Evolutionary conservation across 441 rosid species (phyloP), one percentile per base, ranked within the genome.

Genomic region (Populus tomentosa): DNA sequence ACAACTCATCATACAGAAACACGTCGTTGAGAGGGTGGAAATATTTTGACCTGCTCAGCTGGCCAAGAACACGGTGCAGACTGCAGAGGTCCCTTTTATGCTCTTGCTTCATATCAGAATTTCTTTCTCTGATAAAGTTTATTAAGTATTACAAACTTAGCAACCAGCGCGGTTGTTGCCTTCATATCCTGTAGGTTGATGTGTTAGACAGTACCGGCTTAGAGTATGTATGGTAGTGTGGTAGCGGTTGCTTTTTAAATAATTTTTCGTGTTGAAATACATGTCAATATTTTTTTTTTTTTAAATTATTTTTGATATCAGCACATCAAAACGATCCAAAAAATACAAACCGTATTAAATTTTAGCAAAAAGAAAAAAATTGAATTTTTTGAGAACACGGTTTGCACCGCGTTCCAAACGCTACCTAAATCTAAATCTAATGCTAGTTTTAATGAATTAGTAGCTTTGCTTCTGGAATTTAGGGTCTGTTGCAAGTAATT

Each of bases 1-100:
- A 96, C 85, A 90, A 90, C 79, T 94, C 99, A 0, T 96, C 98
- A n/a, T 94, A 94, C 74, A 85, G 98, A 64, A 96, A 96, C 87
- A 89, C 98, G 24, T 94, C 97, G 99, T 84, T 96, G 91, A 89
- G 97, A 86, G 97, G 99, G 67, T 96, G 86, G 82, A 77, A 64
- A 64, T 7, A 53, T 24, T 71, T 50, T 21, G 67, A 28, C 21
- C 6, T 56, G 63, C 36, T 20, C 78, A 64, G 32, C 11, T 13
- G 65, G 74, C 70, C 75, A 36, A 35, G 74, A 42, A 72, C 28
- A 28, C 2, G 28, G 28, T 28, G 28, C 28, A 72, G 33, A 69
- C 5, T 66, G 16, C 32, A 24, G 75, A 59, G 66, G 74, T 67
- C 73, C 5, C 30, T 28, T 28, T 28, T 28, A 21, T 35, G 28